A percentile compares a stretch with the other conserved stretches of the same genome.
These are phyloP conservation scores for Melaleuca alternifolia DNA, from an alignment of 345 rosid genomes.

Conservation along the genomic window DNA sequence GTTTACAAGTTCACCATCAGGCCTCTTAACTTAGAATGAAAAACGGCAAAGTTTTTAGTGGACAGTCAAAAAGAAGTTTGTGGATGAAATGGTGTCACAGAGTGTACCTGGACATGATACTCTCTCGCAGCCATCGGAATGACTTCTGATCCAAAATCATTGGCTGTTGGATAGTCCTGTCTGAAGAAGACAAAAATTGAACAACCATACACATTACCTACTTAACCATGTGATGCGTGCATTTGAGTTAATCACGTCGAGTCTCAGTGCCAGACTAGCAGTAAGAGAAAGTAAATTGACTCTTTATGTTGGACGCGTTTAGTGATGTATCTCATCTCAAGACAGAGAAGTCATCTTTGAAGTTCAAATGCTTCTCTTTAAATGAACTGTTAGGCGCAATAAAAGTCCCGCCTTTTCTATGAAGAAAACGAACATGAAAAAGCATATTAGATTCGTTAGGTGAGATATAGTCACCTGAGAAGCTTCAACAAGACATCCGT, in stretches of 20 bases:
- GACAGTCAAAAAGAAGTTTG: neutral
- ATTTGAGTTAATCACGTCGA: neutral
- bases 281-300: neutral
- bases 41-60: neutral
- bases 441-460: neutral
- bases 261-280: neutral
- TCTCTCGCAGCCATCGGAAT: conserved; percentile 58
- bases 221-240: neutral
- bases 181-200: conserved; percentile 6
- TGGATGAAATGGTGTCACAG: neutral
- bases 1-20: neutral
- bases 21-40: neutral
- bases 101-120: conserved; percentile 54
- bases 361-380: neutral
- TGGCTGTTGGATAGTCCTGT: conserved; percentile 56
- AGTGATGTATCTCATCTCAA: neutral
- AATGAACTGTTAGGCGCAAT: neutral
- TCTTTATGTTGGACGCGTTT: neutral
- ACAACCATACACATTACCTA: neutral
- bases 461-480: conserved; percentile 24
- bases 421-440: neutral
- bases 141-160: conserved; percentile 86
- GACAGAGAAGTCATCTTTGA: neutral
- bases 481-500: conserved; percentile 60
- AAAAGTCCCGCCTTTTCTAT: neutral